Evolutionary conservation across 495 filamentous ascomycete species (phyloP), one percentile per base, ranked within the genome.

Genomic region (Lophiotrema nucula): DNA sequence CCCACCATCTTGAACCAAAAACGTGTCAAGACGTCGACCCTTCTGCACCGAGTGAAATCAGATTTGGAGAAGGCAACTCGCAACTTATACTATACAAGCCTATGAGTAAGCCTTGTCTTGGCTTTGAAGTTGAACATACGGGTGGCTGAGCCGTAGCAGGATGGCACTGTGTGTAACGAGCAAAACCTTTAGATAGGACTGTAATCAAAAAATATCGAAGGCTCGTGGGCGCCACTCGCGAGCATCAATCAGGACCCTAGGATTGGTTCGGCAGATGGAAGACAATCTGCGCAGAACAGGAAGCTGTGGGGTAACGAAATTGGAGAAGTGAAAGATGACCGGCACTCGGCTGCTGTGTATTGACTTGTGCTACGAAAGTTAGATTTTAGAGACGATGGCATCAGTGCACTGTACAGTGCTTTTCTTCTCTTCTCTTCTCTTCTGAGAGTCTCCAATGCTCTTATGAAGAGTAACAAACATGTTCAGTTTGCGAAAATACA

Each of bases 181-280:
- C 47, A 47, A 45, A 48, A 18, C 47, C 12, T 57, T 43, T 35
- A 63, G 21, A 57, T 63, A 42, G 53, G 47, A 27, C 11, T 23
- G 60, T 56, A 63, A 63, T 63, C 39, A 53, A 53, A 57, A 27
- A 21, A 19, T 47, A 42, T 62, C 44, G 37, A 26, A 33, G 39
- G 24, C 27, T 57, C 33, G 47, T 58, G 43, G 27, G 47, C 46
- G 60, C 58, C 58, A 56, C 52, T 45, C 37, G 12, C 8, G 35
- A 28, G 10, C 21, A 23, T 25, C 53, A 47, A 43, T 45, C 4
- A 43, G 2, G 1, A 10, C 15, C 4, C n/a, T 22, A 31, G 25
- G 42, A 63, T 56, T 28, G 44, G 53, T n/a, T 23, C 60, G 60
- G 60, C 60, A 63, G 46, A 63, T 63, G 47, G 33, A 8, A 16